Base-by-base conservation (phyloP, 2,329 filamentous ascomycete genomes). In the Monosporascus ibericus region DNA sequence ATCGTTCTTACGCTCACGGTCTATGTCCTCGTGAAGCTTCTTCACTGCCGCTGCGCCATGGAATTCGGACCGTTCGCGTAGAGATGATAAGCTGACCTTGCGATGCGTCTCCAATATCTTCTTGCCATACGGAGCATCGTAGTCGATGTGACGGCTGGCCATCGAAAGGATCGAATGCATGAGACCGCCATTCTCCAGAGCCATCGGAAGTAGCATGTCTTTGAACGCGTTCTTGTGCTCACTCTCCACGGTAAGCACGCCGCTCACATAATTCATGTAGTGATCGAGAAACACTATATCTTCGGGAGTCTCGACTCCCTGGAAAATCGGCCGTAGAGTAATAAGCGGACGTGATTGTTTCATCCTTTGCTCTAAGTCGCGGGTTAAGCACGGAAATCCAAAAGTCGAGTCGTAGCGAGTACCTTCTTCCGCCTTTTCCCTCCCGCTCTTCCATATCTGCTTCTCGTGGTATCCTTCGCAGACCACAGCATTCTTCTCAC, bases 101-200 rank as follows among this genome's bases (percentile, higher is more conserved):
- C 76, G 72, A 56, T 78, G 74, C 22, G 77, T 73, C 36, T 69
- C 69, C 6, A 85, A 68, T 5, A 84, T 63, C 47, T 79, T 80
- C 52, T 67, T 59, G 11, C 80, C 81, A 50, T 84, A 82, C 0
- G 80, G 75, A 0, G 80, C 79, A 5, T 78, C 74, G 55, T 77
- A 78, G 66, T 86, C 80, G 51, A 86, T 79, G 62, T 95, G 90
- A 55, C 85, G 90, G 60, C 88, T 88, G 38, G 90, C 88, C 8
- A 96, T 77, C 44, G 88, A 90, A 50, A 96, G 78, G 48, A 96
- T 83, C 11, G 90, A 94, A 67, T 96, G 91, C 90, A 96, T 95
- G 49, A 96, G 75, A 14, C 90, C 90, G 56, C 84, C 79, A 65
- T 95, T 86, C 55, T 85, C 78, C 42, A 88, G 84, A 3, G 91